These are phyloP conservation scores for Westerdykella ornata DNA, from an alignment of 2,329 filamentous ascomycete genomes.

Conservation along the genomic window DNA sequence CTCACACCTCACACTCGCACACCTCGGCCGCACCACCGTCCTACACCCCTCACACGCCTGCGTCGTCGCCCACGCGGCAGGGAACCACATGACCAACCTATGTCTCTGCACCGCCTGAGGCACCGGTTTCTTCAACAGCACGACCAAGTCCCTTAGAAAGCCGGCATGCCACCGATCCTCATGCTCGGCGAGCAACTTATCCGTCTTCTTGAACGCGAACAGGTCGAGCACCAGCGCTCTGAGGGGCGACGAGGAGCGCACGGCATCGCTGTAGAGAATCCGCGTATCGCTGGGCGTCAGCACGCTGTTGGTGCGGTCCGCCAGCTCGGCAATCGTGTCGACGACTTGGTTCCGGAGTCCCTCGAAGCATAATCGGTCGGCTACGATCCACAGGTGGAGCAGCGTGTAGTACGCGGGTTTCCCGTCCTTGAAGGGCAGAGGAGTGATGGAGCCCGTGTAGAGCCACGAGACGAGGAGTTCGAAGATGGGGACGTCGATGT, in stretches of 20 bases:
- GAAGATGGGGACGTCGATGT: constrained; percentile 42
- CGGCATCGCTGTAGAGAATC: constrained; percentile 41
- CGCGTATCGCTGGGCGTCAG: constrained; percentile 45
- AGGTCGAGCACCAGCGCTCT: constrained; percentile 43
- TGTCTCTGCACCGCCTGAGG: constrained; percentile 40
- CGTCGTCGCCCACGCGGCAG: constrained; percentile 24
- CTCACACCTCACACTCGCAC: constrained; percentile 36
- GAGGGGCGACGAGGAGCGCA: constrained; percentile 37
- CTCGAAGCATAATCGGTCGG: constrained; percentile 44
- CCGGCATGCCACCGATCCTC: constrained; percentile 44
- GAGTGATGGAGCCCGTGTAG: constrained; percentile 40
- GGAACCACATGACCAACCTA: constrained; percentile 36
- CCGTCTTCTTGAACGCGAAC: constrained; percentile 49
- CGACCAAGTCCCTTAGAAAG: constrained; percentile 44
- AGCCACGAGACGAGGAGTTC: constrained; percentile 49
- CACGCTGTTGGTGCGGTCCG: constrained; percentile 45
- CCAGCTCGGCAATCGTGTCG: constrained; percentile 40
- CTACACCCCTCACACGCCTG: constrained; percentile 38
- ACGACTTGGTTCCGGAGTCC: constrained; percentile 42
- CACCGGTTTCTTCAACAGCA: constrained; percentile 43
- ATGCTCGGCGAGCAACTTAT: constrained; percentile 43
- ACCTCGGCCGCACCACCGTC: constrained; percentile 35
- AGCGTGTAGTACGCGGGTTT: constrained; percentile 48
- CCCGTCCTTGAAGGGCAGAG: constrained; percentile 40
- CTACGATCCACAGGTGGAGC: constrained; percentile 43